phyloP scores from a whole-genome alignment of 1,139 yeast species.

The Hansenula sp. region DNA sequence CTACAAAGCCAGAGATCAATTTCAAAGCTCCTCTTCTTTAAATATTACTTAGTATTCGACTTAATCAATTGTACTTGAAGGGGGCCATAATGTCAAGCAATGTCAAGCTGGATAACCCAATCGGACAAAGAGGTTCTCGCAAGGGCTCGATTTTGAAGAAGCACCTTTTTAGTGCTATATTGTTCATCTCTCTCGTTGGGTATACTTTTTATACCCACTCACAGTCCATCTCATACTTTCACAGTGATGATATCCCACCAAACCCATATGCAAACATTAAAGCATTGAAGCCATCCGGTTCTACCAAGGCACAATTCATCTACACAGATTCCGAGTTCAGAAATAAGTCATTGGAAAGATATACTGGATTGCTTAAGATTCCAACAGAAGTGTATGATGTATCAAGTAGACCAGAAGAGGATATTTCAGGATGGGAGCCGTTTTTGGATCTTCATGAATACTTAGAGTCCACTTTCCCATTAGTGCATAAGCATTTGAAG shows the following conservation, averaged over 20 bases:
- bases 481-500: conserved; percentile 43
- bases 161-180: neutral
- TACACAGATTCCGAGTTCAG: conserved; percentile 35
- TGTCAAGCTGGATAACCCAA: neutral
- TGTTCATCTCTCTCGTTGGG: neutral
- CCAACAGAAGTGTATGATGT: conserved; percentile 63
- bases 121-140: neutral
- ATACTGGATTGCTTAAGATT: conserved; percentile 52
- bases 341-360: conserved; percentile 36
- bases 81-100: too few species aligned
- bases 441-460: conserved; percentile 52
- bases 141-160: neutral
- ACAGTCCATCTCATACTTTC: neutral
- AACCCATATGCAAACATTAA: conserved; percentile 3
- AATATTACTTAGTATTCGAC: too few species aligned
- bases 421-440: conserved; percentile 32
- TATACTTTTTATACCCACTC: neutral
- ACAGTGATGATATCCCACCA: conserved; percentile 3
- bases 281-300: conserved; percentile 2
- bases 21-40: too few species aligned
- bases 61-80: too few species aligned
- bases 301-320: conserved; percentile 1
- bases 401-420: conserved; percentile 36
- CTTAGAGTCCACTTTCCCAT: conserved; percentile 56
- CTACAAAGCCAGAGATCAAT: too few species aligned